phyloP scores from a whole-genome alignment of 2,329 filamentous ascomycete genomes.

The Colletotrichum tofieldiae region DNA sequence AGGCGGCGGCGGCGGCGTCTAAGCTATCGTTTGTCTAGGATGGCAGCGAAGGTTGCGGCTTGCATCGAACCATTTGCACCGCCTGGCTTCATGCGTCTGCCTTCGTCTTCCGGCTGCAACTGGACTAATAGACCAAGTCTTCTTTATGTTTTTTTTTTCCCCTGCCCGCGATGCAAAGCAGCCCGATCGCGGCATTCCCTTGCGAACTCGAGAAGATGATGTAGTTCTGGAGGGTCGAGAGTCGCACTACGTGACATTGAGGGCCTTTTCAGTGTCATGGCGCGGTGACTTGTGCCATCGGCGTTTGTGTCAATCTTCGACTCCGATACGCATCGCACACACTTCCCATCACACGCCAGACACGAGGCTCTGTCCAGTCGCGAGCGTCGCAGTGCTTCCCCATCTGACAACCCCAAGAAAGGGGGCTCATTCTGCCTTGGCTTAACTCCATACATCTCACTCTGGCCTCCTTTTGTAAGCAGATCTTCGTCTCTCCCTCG shows the following conservation, averaged over 20 bases:
- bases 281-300: neutral
- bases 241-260: slow-evolving; percentile 22
- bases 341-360: neutral
- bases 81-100: slow-evolving; percentile 2
- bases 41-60: slow-evolving; percentile 1
- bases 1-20: slow-evolving; percentile 1
- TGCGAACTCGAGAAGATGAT: neutral
- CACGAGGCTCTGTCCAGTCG: neutral
- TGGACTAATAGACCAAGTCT: no score
- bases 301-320: slow-evolving; percentile 8
- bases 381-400: neutral
- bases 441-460: neutral
- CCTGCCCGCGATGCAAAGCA: neutral
- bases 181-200: neutral
- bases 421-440: neutral
- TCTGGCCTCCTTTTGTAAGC: slow-evolving; percentile 2
- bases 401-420: neutral
- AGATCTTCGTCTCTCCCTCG: neutral
- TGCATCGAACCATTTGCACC: slow-evolving; percentile 4
- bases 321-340: slow-evolving; percentile 10
- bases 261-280: slow-evolving; percentile 12
- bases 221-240: neutral
- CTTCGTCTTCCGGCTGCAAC: neutral
- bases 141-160: no score
- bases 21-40: neutral